Evolutionary conservation across 257 asterid species (phyloP), one percentile per base, ranked within the genome.

Genomic region (Cordia subcordata): DNA sequence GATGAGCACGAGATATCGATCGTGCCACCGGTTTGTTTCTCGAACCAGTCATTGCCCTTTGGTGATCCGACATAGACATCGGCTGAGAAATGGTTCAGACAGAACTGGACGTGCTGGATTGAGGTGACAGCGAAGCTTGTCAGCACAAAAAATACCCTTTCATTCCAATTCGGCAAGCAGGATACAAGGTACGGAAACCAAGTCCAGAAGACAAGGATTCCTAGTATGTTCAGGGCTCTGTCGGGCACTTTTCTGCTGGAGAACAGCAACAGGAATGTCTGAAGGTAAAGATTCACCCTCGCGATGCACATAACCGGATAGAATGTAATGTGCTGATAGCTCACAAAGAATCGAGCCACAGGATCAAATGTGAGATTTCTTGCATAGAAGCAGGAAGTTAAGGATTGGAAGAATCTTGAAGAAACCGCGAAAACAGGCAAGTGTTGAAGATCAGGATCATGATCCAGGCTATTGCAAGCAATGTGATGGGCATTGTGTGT

Each of bases 401-500:
- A 16, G 10, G 71, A 62, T 0, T 63, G 47, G 23, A 78, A 78
- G n/a, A 78, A 56, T 14, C 56, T 21, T 0, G 74, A 37, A 10
- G 79, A 75, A 0, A 75, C 81, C 0, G 79, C 79, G 10, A 78
- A 61, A 59, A 78, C 35, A 1, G 84, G 79, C 46, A 79, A 50
- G 27, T 79, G 81, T 65, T 79, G 81, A 35, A 72, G 81, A 55
- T 79, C 81, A 13, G 81, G 84, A 11, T 79, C 81, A 52, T 75
- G 53, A 32, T 79, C 81, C 21, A 75, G 76, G 71, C 81, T 75
- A 47, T 79, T 79, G 55, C 84, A 75, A 15, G 81, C 69, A 10
- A 72, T 46, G 40, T 79, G 81, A 27, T 79, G 84, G 6, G 84
- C 81, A 8, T 79, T 79, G 57, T 75, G 84, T 5, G 84, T 79